Percentiles rank a stretch among this genome's conserved stretches.
Evolutionary conservation across 106 monocot genomes (phyloP).

Genomic region (Posidonia australis): DNA sequence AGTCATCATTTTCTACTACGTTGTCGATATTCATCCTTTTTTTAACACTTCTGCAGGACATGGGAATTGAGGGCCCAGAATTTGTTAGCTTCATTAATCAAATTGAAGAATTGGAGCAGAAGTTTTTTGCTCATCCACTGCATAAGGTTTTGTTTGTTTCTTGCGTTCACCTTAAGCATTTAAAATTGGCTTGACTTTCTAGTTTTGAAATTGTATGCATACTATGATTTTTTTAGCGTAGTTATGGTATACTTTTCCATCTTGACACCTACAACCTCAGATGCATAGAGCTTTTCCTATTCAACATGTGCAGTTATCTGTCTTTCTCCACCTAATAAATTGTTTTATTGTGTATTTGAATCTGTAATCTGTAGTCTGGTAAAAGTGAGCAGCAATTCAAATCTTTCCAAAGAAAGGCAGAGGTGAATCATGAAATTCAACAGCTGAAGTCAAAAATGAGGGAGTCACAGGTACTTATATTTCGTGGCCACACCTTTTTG

Average conservation of each 20-base stretch:
- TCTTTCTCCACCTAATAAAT: not conserved
- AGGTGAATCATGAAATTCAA: constrained; percentile 93
- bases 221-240: too few species aligned
- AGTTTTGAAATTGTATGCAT: too few species aligned
- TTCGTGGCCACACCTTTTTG: not conserved
- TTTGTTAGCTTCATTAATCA: constrained; percentile 37
- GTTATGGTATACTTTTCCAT: too few species aligned
- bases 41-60: constrained; percentile 24
- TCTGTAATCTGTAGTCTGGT: constrained; percentile 41
- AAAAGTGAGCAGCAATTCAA: constrained; percentile 83
- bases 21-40: not conserved
- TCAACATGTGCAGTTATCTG: not conserved
- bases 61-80: constrained; percentile 55
- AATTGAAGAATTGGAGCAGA: constrained; percentile 75
- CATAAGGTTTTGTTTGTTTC: constrained; percentile 53
- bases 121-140: constrained; percentile 64
- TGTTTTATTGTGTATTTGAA: not conserved
- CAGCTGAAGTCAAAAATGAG: constrained; percentile 82
- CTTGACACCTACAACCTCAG: too few species aligned
- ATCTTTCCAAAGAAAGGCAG: constrained; percentile 92
- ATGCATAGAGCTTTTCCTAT: too few species aligned
- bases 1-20: too few species aligned
- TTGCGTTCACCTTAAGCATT: too few species aligned
- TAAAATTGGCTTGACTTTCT: too few species aligned
- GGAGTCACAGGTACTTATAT: constrained; percentile 68